These are phyloP conservation scores for Wickerhamiella pararugosa DNA, from an alignment of 1,139 yeast species.

Conservation along the genomic window DNA sequence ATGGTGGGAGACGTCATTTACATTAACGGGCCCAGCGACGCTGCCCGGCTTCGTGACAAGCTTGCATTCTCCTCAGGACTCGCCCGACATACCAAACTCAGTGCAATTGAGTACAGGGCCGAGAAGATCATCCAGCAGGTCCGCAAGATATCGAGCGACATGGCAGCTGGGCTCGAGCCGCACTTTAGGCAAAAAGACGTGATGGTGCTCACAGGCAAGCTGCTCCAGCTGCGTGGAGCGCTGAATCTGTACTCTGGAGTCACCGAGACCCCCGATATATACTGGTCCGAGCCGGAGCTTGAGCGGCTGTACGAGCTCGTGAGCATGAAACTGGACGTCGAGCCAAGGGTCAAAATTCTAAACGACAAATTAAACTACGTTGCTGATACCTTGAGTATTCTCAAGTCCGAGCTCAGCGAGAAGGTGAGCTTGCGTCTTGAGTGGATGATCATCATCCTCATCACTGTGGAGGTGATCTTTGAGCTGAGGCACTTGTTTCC, in stretches of 20 bases:
- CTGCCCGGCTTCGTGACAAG: constrained; percentile 49
- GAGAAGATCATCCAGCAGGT: constrained; percentile 54
- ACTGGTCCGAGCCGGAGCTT: constrained; percentile 81
- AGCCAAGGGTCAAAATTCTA: constrained; percentile 60
- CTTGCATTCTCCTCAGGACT: constrained; percentile 84
- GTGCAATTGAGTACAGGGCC: constrained; percentile 56
- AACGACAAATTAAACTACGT: constrained; percentile 81
- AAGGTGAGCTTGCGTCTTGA: constrained; percentile 64
- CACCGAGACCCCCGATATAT: constrained; percentile 81
- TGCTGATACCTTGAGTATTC: constrained; percentile 71
- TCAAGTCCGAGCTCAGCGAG: constrained; percentile 61
- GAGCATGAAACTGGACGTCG: constrained; percentile 57
- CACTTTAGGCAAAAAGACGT: constrained; percentile 46
- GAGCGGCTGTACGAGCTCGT: constrained; percentile 61
- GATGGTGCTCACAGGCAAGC: constrained; percentile 53
- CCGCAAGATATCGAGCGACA: constrained; percentile 44
- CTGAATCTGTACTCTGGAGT: constrained; percentile 76
- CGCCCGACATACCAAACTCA: constrained; percentile 71
- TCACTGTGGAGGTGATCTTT: constrained; percentile 70
- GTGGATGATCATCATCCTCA: constrained; percentile 73
- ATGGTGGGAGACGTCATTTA: constrained; percentile 59
- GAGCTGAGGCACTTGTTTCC: constrained; percentile 46
- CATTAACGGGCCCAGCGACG: constrained; percentile 35
- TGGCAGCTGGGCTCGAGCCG: constrained; percentile 51
- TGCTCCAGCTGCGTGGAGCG: constrained; percentile 63